These are phyloP conservation scores for Tanacetum coccineum DNA, from an alignment of 129 eudicot genomes.

Conservation along the genomic window DNA sequence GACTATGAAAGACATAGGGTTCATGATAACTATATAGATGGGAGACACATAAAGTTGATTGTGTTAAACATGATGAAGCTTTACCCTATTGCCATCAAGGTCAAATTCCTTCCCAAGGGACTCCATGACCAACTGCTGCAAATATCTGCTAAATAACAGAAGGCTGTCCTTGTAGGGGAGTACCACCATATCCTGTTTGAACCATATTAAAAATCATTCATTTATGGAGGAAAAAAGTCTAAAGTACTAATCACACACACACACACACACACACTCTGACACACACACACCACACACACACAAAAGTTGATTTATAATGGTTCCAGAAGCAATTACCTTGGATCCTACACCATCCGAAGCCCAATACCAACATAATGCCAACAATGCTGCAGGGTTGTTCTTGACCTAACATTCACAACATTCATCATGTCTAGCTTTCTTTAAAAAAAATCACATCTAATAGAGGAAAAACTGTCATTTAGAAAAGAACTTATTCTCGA, in stretches of 20 bases:
- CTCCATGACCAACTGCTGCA: conserved; percentile 99
- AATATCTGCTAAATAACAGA: conserved; percentile 82
- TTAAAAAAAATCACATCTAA: background rate
- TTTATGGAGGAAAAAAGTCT: background rate
- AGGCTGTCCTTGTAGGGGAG: conserved; percentile 98
- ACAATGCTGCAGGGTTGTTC: conserved; percentile 81
- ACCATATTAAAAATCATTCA: conserved; percentile 17
- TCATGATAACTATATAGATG: background rate
- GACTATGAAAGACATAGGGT: conserved; percentile 1
- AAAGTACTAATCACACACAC: too few relatives aligned
- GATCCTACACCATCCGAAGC: conserved; percentile 87
- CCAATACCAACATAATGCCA: conserved; percentile 89
- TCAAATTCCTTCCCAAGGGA: conserved; percentile 99
- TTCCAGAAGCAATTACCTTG: conserved; percentile 48
- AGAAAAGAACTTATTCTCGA: background rate
- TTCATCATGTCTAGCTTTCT: conserved; percentile 4
- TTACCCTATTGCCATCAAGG: conserved; percentile 94
- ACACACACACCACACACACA: too few relatives aligned
- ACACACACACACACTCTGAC: too few relatives aligned
- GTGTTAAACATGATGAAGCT: conserved; percentile 21
- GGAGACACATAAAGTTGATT: background rate
- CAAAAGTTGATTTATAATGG: background rate
- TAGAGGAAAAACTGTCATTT: too few relatives aligned
- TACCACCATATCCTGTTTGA: conserved; percentile 94
- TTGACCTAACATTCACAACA: conserved; percentile 48